phyloP scores from a whole-genome alignment of 2,329 filamentous ascomycete species.

The Xylaria sp. region DNA sequence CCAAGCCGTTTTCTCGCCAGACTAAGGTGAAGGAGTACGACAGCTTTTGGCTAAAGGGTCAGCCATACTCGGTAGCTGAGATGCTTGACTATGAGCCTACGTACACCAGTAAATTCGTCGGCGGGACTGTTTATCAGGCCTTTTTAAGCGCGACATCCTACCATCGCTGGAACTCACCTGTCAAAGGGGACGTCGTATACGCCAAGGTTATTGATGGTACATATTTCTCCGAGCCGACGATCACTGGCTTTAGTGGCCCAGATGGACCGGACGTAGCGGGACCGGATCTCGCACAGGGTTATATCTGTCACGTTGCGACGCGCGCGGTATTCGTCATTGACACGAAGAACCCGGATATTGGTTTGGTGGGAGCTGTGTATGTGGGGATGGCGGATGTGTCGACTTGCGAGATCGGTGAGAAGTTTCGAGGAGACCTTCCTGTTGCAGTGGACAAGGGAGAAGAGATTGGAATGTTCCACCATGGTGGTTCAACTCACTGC shows the following conservation, averaged over 20 bases:
- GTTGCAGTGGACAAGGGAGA: constrained; percentile 29
- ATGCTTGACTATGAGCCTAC: constrained; percentile 6
- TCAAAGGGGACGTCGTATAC: constrained; percentile 5
- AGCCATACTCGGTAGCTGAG: constrained; percentile 22
- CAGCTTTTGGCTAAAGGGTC: constrained; percentile 24
- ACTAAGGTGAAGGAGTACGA: constrained; percentile 12
- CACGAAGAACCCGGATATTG: constrained; percentile 70
- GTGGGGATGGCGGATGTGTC: constrained; percentile 81
- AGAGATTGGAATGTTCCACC: constrained; percentile 37
- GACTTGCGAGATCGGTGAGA: constrained; percentile 74
- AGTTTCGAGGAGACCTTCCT: constrained; percentile 39
- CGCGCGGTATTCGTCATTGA: constrained; percentile 74
- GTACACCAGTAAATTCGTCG: constrained; percentile 13
- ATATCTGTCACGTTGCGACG: constrained; percentile 71
- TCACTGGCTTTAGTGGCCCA: constrained; percentile 53
- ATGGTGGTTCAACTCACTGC: constrained; percentile 37
- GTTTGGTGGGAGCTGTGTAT: constrained; percentile 73
- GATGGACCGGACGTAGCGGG: constrained; percentile 39
- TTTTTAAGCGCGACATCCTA: constrained; percentile 19
- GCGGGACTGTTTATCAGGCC: constrained; percentile 19
- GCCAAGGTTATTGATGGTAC: constrained; percentile 60
- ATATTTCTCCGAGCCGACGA: constrained; percentile 65
- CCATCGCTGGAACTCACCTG: constrained; percentile 20
- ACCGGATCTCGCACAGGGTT: constrained; percentile 65
- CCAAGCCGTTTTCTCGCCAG: constrained; percentile 14